A percentile compares a stretch with the other conserved stretches of the same genome.
Evolutionary conservation across 176 grass and related monocot genomes (phyloP).

Genomic region (Zizania latifolia): DNA sequence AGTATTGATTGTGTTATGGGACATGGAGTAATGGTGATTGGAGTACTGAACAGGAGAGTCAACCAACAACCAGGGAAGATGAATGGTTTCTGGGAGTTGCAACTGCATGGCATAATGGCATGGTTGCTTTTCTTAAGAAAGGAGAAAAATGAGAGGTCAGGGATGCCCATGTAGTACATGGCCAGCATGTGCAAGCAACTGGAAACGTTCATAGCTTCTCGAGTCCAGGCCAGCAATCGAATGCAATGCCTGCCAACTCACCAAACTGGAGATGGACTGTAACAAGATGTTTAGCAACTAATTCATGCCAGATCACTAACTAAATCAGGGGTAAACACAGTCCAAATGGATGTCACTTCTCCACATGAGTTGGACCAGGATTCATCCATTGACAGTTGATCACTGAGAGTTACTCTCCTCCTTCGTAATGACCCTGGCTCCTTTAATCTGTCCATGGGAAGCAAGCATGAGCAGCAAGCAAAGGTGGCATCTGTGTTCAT

Average conservation of each 20-base stretch:
- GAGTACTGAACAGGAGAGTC: background rate
- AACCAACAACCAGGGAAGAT: background rate
- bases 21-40: constrained; percentile 12
- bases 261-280: background rate
- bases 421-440: background rate
- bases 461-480: background rate
- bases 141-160: background rate
- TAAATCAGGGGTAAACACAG: background rate
- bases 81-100: background rate
- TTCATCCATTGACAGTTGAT: too few relatives aligned
- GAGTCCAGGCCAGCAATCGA: too few relatives aligned
- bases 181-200: too few relatives aligned
- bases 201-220: too few relatives aligned
- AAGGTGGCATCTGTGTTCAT: background rate
- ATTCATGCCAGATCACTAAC: too few relatives aligned
- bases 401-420: background rate
- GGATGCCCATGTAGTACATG: too few relatives aligned
- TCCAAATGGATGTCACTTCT: background rate
- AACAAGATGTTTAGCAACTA: background rate
- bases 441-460: constrained; percentile 12
- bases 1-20: background rate
- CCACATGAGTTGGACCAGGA: background rate
- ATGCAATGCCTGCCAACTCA: background rate
- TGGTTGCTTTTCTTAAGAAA: background rate
- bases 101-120: constrained; percentile 10